Base-by-base conservation (phyloP, 495 filamentous ascomycete genomes). In the Aspergillus coremiiformis region DNA sequence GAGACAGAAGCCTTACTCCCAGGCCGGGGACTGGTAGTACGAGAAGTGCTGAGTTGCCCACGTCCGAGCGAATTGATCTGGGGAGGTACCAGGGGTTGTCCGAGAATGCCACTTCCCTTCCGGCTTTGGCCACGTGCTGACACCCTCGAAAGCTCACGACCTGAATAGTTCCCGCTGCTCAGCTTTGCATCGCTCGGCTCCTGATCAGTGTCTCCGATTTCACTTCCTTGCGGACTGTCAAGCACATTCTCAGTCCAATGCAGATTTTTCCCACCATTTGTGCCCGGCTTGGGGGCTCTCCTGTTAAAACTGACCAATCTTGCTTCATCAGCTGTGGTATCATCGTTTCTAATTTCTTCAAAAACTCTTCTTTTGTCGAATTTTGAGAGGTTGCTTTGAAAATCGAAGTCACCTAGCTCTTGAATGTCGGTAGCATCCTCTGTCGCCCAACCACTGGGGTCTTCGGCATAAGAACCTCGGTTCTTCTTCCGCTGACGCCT, bases 361-460 rank as follows among this genome's bases (percentile, higher is more conserved):
- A 97, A 97, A 9, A 97, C 78, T 7, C 80, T 78, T 19, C 84
- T 78, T 72, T 98, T 98, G 67, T 98, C 91, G 56, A 98, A 98
- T 58, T 93, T 93, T 15, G 87, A 89, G 11, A 96, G 74, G 55
- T 88, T 89, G 20, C 80, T 84, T 56, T 85, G 80, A 58, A 97
- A 96, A 68, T 97, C 91, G 55, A 96, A 97, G 53, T 97, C 92
- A 1, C 85, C 87, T 69, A 88, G 76, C 61, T 92, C 92, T 67
- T 96, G 92, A n/a, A 95, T 90, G 67, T 98, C 93, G 2, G 90
- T 95, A 21, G 90, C 90, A 67, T 96, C 91, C 64, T 95, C 93
- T 0, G 92, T 96, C 33, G 89, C 90, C 93, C 93, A 98, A 11
- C 90, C 93, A 69, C 86, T 95, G 17, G 87, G 78, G 54, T 85